Evolutionary conservation across 139 green algal species (phyloP), one percentile per base, ranked within the genome.

Genomic region (Spirogloea muscicola): DNA sequence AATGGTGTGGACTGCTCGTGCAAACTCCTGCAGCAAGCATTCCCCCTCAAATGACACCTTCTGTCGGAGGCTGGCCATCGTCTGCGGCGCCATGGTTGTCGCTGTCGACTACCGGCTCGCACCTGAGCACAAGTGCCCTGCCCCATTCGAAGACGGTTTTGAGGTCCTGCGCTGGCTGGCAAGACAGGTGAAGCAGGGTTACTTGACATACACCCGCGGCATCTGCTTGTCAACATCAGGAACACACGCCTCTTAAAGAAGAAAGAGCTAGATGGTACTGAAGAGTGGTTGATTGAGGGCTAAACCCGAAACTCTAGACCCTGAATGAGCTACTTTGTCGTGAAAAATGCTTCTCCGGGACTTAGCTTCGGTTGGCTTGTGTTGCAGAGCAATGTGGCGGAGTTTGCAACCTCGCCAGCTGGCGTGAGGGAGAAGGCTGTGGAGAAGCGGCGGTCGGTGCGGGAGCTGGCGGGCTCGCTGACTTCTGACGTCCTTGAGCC

Each of bases 71-170:
- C 55, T 76, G 31, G 67, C 67, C 21, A 34, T 41, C 31, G 67
- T 76, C 16, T 76, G 67, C 67, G 66, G 46, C 49, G 29, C 36
- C n/a, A 76, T 76, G 31, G 67, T 76, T 10, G 58, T 76, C 40
- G 46, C 67, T 3, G 67, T 76, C 10, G 67, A 49, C 37, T 76
- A 68, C 49, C 40, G 67, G 49, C 33, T 76, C 4, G 67, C 67
- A 41, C 67, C 67, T 0, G 67, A 76, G 49, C 46, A 76, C 67
- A 76, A 68, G 49, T 76, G 58, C 29, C 67, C 67, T 27, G 67
- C 67, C 49, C 49, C 67, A 41, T 76, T 68, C 58, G 67, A 76
- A 33, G 67, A 76, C 6, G 67, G 67, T 13, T 76, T 55, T 21
- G 48, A 76, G 58, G 67, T 68, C 27, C 58, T 76, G 49, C 25